Conservation (phyloP, 192 early-diverging fungal genomes). For the Paraglomus brasilianum region DNA sequence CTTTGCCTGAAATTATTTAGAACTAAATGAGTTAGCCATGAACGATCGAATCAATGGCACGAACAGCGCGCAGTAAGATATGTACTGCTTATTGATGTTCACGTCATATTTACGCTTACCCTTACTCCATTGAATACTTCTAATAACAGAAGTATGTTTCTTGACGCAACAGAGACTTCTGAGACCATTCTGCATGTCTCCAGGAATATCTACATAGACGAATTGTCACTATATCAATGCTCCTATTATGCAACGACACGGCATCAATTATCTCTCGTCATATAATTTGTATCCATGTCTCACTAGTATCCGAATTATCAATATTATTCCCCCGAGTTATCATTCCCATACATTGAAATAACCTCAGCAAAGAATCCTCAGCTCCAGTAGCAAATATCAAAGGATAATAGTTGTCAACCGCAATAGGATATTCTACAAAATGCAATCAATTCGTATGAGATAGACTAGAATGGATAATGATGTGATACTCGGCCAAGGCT, state of each 20-base stretch:
- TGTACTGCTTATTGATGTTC: neutral
- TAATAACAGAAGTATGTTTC: slow-evolving; percentile 58
- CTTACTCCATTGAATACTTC: slow-evolving; percentile 43
- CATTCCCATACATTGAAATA: slow-evolving; percentile 51
- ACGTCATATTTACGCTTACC: neutral
- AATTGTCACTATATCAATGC: neutral
- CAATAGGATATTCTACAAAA: slow-evolving; percentile 27
- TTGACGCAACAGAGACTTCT: slow-evolving; percentile 33
- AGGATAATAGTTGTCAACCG: slow-evolving; percentile 28
- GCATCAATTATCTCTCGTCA: too few species aligned
- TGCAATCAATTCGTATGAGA: too few species aligned
- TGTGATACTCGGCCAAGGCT: too few species aligned
- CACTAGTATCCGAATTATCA: too few species aligned
- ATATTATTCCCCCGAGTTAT: too few species aligned
- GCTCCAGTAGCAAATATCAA: slow-evolving; percentile 57
- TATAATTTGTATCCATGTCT: too few species aligned
- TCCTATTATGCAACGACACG: too few species aligned
- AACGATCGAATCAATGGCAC: neutral
- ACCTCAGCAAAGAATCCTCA: slow-evolving; percentile 53
- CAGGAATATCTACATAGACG: slow-evolving; percentile 28
- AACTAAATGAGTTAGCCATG: slow-evolving; percentile 1
- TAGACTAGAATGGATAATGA: too few species aligned
- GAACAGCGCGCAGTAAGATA: neutral
- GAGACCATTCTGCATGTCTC: slow-evolving; percentile 15
- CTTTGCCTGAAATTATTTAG: slow-evolving; percentile 29